A percentile compares a stretch with the other conserved stretches of the same genome.
These are phyloP conservation scores for Colletotrichum higginsianum DNA, from an alignment of 2,329 filamentous ascomycete species.

Conservation along the genomic window DNA sequence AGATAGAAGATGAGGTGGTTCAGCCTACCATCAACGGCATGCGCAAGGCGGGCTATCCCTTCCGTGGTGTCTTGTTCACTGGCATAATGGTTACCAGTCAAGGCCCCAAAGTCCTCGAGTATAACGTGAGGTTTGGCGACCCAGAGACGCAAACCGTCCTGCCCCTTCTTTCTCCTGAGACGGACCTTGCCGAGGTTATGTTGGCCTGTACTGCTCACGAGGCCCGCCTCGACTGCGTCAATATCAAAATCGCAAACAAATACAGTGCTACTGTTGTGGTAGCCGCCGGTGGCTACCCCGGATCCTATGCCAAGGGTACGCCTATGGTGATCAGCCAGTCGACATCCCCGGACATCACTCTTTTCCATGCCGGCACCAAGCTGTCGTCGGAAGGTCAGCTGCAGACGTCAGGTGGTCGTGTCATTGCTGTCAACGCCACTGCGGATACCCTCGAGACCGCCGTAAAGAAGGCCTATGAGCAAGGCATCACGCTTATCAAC, in stretches of 20 bases:
- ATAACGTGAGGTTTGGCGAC: constrained; percentile 92
- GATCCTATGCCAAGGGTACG: constrained; percentile 81
- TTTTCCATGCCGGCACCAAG: constrained; percentile 90
- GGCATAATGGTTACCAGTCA: constrained; percentile 86
- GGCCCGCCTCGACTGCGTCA: constrained; percentile 76
- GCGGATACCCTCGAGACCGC: constrained; percentile 79
- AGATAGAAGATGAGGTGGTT: constrained; percentile 72
- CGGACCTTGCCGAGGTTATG: constrained; percentile 88
- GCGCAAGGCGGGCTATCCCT: constrained; percentile 81
- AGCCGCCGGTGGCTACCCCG: constrained; percentile 88
- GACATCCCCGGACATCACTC: constrained; percentile 65
- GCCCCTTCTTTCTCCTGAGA: constrained; percentile 79
- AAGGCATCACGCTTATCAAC: constrained; percentile 76
- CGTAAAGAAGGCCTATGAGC: constrained; percentile 83
- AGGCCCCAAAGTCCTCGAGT: constrained; percentile 86
- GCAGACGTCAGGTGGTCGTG: constrained; percentile 83
- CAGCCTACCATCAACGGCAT: constrained; percentile 73
- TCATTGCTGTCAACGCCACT: constrained; percentile 86
- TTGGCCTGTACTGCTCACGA: constrained; percentile 77
- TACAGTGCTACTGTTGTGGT: constrained; percentile 89
- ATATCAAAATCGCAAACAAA: constrained; percentile 72
- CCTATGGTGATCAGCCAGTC: constrained; percentile 60
- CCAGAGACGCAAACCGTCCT: constrained; percentile 89
- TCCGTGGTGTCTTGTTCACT: constrained; percentile 81
- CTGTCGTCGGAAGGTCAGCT: constrained; percentile 69